phyloP scores from a whole-genome alignment of 371 early-diverging fungal species.

The Zancudomyces culisetae region DNA sequence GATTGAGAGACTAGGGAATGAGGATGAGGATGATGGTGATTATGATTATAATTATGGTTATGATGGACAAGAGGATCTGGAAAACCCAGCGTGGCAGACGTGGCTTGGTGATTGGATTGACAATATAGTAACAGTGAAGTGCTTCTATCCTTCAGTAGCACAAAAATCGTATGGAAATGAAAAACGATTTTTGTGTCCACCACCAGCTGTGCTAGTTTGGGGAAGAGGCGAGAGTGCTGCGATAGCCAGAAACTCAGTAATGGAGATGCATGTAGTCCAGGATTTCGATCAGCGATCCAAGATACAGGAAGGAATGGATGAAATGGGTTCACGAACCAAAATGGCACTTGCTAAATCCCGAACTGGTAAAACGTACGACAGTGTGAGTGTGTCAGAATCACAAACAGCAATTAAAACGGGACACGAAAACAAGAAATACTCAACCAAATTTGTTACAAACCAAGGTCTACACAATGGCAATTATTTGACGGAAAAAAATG shows the following conservation, averaged over 20 bases:
- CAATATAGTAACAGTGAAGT: constrained; percentile 24
- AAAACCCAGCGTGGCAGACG: background rate
- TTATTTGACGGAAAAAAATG: background rate
- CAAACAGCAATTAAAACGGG: background rate
- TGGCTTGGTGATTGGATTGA: background rate
- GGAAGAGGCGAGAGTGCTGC: constrained; percentile 27
- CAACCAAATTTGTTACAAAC: background rate
- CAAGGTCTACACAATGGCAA: background rate
- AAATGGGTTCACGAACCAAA: background rate
- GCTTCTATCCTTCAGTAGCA: constrained; percentile 29
- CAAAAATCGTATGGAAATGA: constrained; percentile 81
- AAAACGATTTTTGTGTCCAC: constrained; percentile 67
- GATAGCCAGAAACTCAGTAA: constrained; percentile 29
- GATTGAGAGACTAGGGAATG: background rate
- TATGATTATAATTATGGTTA: no score
- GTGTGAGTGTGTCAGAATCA: background rate
- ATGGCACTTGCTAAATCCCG: background rate
- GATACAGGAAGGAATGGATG: background rate
- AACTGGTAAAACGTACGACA: background rate
- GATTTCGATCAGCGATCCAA: constrained; percentile 11
- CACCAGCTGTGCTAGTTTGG: constrained; percentile 45
- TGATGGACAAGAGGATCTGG: no score
- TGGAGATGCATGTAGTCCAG: constrained; percentile 39
- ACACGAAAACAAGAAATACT: background rate
- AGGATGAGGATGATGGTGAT: no score